Percentiles rank a stretch among this genome's conserved stretches.
These are phyloP conservation scores for Mimosa bimucronata DNA, from an alignment of 306 rosid species.

Conservation along the genomic window DNA sequence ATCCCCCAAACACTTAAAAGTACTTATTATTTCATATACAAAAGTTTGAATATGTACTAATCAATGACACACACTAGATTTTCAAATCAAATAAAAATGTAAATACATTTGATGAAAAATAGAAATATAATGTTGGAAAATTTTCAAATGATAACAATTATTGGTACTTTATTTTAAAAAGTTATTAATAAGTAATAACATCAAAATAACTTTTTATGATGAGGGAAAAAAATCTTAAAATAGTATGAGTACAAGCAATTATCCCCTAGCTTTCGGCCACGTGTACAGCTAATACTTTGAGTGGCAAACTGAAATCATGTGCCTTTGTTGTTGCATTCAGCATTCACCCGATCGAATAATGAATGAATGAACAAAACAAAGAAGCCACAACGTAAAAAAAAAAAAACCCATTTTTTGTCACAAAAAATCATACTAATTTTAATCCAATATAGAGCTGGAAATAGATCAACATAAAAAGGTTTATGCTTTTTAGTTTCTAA, in stretches of 20 bases:
- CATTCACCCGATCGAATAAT: neutral
- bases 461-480: neutral
- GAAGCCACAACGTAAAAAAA: neutral
- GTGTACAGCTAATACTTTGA: conserved; percentile 20
- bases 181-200: neutral
- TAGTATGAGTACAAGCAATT: neutral
- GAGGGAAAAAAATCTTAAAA: neutral
- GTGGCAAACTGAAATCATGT: conserved; percentile 37
- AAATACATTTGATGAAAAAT: neutral
- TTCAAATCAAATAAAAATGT: neutral
- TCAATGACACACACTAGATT: neutral
- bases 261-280: conserved; percentile 6
- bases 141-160: neutral
- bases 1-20: too few relatives aligned
- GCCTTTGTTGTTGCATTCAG: neutral
- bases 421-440: neutral
- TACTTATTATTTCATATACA: too few relatives aligned
- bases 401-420: neutral
- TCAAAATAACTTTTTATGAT: neutral
- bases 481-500: neutral
- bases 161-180: neutral
- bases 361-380: neutral
- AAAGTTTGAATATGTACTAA: neutral
- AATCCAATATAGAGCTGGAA: neutral
- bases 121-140: neutral